Evolutionary conservation across 192 early-diverging fungal species (phyloP).

Genomic region (Cladochytrium replicatum): DNA sequence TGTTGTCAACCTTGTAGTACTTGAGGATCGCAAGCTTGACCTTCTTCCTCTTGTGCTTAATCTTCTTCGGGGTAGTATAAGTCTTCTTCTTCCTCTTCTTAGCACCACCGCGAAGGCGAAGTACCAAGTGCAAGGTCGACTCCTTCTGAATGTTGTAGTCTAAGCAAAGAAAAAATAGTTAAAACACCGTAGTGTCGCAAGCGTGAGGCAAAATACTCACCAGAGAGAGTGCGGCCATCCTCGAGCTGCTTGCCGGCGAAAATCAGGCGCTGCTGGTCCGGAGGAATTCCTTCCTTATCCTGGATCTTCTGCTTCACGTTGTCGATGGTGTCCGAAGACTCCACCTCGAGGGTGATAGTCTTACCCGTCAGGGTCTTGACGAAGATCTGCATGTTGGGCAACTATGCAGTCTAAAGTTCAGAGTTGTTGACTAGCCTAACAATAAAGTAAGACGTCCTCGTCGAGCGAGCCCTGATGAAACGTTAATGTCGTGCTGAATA

Average conservation of each 20-base stretch:
- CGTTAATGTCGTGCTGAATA: too few relatives aligned
- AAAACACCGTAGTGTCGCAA: too few relatives aligned
- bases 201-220: too few relatives aligned
- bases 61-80: constrained; percentile 99
- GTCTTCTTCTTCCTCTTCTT: constrained; percentile 99
- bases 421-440: too few relatives aligned
- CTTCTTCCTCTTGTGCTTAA: constrained; percentile 98
- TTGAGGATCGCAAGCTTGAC: constrained; percentile 98
- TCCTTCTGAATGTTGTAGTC: constrained; percentile 57
- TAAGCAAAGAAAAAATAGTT: too few relatives aligned
- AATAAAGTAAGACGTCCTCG: too few relatives aligned
- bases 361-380: constrained; percentile 73
- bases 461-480: too few relatives aligned
- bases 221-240: constrained; percentile 60
- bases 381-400: constrained; percentile 76
- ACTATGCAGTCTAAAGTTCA: too few relatives aligned
- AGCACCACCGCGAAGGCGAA: constrained; percentile 66
- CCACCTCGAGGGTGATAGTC: constrained; percentile 67
- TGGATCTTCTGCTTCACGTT: constrained; percentile 76
- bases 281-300: constrained; percentile 69
- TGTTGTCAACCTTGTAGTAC: constrained; percentile 98
- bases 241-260: constrained; percentile 75
- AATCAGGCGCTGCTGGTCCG: constrained; percentile 71
- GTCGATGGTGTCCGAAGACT: constrained; percentile 68
- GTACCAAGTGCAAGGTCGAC: constrained; percentile 63